Conservation (phyloP, 148 eudicot genomes). For the Rhododendron griersonianum region DNA sequence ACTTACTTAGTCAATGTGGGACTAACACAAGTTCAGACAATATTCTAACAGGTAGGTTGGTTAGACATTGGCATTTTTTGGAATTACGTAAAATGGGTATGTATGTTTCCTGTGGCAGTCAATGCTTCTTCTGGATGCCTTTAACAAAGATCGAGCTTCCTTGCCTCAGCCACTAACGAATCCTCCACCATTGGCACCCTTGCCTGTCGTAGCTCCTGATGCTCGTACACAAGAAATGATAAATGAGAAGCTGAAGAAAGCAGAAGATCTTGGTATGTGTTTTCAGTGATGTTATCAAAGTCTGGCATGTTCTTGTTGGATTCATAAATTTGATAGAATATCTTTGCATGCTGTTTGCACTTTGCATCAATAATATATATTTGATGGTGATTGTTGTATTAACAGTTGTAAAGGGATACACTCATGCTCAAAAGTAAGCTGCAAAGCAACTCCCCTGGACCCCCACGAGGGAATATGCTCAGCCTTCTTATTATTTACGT, state of each 20-base stretch:
- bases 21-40: no score
- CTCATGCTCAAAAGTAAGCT: neutral
- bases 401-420: neutral
- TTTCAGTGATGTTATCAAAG: neutral
- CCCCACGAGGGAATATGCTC: neutral
- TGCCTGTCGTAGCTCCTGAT: constrained; percentile 67
- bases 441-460: neutral
- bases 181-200: constrained; percentile 51
- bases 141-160: constrained; percentile 90
- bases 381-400: no score
- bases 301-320: neutral
- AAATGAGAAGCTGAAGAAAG: constrained; percentile 92
- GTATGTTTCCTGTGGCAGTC: constrained; percentile 41
- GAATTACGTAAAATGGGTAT: neutral
- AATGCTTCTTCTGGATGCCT: constrained; percentile 88
- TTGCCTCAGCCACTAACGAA: constrained; percentile 81
- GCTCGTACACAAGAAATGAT: constrained; percentile 91
- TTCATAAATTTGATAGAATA: neutral
- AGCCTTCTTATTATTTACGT: neutral
- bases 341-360: neutral
- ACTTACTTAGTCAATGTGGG: no score
- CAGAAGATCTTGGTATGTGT: constrained; percentile 84
- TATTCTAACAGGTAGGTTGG: neutral
- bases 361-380: neutral
- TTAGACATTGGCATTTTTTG: neutral